A percentile compares a stretch with the other conserved stretches of the same genome.
These are phyloP conservation scores for Termitomyces sp. DNA, from an alignment of 768 basidiomycete species.

Conservation along the genomic window DNA sequence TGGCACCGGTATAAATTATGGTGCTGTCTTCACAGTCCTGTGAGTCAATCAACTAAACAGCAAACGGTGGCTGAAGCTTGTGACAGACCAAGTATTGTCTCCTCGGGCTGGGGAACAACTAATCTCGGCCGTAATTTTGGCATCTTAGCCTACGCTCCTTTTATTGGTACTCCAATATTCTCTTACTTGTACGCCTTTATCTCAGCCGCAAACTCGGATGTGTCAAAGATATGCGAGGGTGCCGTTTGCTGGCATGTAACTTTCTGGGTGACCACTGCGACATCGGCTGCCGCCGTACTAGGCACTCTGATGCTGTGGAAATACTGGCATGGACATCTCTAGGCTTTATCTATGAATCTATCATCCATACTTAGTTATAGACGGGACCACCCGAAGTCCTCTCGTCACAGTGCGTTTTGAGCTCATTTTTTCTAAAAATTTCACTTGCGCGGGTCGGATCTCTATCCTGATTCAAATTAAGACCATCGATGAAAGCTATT, in stretches of 20 bases:
- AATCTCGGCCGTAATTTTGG: conserved; percentile 77
- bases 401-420: background rate
- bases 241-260: conserved; percentile 61
- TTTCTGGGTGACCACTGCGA: conserved; percentile 45
- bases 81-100: conserved; percentile 64
- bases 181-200: conserved; percentile 78
- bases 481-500: conserved; percentile 47
- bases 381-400: background rate
- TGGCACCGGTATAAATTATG: conserved; percentile 66
- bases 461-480: background rate
- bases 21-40: conserved; percentile 66
- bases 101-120: conserved; percentile 65
- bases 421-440: no score
- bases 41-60: conserved; percentile 28
- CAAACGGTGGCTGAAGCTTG: background rate
- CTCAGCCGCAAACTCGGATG: conserved; percentile 42
- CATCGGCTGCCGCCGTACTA: conserved; percentile 39
- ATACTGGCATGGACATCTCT: conserved; percentile 56
- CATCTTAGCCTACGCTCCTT: conserved; percentile 67
- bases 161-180: conserved; percentile 69
- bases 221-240: conserved; percentile 49
- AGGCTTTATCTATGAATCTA: conserved; percentile 6
- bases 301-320: conserved; percentile 52
- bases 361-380: background rate
- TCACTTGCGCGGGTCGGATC: no score